Evolutionary conservation across 345 rosid species (phyloP).

Genomic region (Eucalyptus regnans): DNA sequence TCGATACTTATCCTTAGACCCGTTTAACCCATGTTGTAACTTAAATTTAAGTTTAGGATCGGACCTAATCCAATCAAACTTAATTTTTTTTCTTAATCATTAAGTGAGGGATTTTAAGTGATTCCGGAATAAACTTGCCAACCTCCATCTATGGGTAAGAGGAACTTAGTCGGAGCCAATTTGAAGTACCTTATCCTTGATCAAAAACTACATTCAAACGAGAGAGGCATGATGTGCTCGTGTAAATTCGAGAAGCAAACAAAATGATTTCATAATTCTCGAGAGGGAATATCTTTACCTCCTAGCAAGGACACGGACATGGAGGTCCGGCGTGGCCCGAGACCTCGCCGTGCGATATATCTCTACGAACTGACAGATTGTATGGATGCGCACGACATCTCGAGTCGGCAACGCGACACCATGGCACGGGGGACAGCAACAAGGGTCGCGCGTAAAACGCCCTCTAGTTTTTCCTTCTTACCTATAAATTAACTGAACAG

Average conservation of each 20-base stretch:
- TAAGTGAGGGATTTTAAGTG: not conserved
- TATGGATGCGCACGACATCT: not conserved
- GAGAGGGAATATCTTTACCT: not conserved
- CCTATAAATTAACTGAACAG: not conserved
- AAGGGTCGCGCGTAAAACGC: not conserved
- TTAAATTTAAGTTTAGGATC: too few relatives aligned
- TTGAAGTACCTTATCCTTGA: not conserved
- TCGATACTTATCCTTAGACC: accelerated
- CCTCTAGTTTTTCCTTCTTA: not conserved
- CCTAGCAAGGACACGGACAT: accelerated
- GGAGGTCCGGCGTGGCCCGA: not conserved
- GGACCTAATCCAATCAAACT: too few relatives aligned
- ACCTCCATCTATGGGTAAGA: accelerated
- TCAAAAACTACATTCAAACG: not conserved
- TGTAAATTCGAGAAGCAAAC: not conserved
- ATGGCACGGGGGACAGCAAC: accelerated
- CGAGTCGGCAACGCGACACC: not conserved
- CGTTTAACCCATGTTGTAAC: accelerated
- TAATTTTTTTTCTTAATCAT: not conserved
- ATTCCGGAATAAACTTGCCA: not conserved
- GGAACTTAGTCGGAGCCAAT: not conserved
- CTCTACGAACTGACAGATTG: not conserved
- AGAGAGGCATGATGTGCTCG: not conserved
- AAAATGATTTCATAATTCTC: not conserved
- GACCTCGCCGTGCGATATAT: not conserved